A percentile compares a stretch with the other conserved stretches of the same genome.
Evolutionary conservation across 768 basidiomycete genomes (phyloP).

Genomic region (Russula olivacea): DNA sequence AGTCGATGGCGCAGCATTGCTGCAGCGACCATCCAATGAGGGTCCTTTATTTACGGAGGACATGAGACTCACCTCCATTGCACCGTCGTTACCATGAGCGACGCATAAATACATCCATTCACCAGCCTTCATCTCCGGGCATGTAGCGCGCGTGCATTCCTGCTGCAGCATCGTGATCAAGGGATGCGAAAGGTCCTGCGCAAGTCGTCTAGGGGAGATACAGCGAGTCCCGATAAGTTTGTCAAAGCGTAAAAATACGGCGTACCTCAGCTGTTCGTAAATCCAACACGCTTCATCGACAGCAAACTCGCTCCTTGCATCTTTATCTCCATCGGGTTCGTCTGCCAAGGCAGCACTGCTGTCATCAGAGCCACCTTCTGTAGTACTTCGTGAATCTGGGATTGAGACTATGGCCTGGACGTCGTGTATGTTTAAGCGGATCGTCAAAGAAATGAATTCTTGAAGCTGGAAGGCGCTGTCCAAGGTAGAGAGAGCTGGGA

Average conservation of each 20-base stretch:
- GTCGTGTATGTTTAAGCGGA: slow-evolving; percentile 82
- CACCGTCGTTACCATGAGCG: slow-evolving; percentile 83
- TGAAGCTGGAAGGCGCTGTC: slow-evolving; percentile 94
- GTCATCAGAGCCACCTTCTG: slow-evolving; percentile 25
- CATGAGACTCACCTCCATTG: slow-evolving; percentile 62
- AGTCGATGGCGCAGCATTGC: slow-evolving; percentile 98
- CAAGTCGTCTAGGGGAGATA: slow-evolving; percentile 56
- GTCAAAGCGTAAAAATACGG: not conserved
- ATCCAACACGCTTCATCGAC: slow-evolving; percentile 87
- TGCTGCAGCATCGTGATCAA: slow-evolving; percentile 79
- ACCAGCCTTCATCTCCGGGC: slow-evolving; percentile 98
- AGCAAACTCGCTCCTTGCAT: slow-evolving; percentile 42
- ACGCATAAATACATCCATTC: slow-evolving; percentile 97
- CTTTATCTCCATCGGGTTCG: slow-evolving; percentile 32
- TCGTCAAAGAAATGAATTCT: slow-evolving; percentile 87
- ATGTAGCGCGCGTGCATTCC: slow-evolving; percentile 79
- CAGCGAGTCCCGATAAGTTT: not conserved
- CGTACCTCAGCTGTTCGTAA: slow-evolving; percentile 58
- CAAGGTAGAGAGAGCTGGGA: slow-evolving; percentile 64
- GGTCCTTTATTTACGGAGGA: not conserved
- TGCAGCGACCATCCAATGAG: slow-evolving; percentile 28
- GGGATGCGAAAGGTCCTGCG: slow-evolving; percentile 82
- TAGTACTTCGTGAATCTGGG: slow-evolving; percentile 39
- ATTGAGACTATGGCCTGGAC: slow-evolving; percentile 75
- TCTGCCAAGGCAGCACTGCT: slow-evolving; percentile 27